phyloP scores from a whole-genome alignment of 169 alveolate genomes.

The Eimeria sp. region DNA sequence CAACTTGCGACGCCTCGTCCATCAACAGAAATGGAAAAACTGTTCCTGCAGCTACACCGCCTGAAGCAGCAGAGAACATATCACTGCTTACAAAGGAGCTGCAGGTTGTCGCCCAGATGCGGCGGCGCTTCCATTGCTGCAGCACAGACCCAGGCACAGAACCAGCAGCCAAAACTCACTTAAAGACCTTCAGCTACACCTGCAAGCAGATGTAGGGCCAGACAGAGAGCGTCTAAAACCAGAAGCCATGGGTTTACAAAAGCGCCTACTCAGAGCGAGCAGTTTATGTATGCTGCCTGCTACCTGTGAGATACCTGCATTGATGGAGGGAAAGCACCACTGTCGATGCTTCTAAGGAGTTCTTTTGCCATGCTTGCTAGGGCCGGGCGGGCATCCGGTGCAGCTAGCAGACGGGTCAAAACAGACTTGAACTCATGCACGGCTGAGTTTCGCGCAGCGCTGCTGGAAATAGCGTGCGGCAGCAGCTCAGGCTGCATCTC shows the following conservation, averaged over 20 bases:
- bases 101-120: constrained; percentile 82
- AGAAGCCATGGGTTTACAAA: neutral
- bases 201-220: neutral
- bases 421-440: constrained; percentile 31
- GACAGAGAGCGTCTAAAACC: neutral
- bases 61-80: constrained; percentile 14
- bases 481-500: constrained; percentile 79
- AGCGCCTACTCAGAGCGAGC: neutral
- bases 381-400: neutral
- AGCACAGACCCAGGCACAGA: neutral
- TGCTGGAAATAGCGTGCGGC: constrained; percentile 79
- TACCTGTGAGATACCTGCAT: constrained; percentile 56
- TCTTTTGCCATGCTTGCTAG: constrained; percentile 20
- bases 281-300: no score
- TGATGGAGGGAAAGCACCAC: constrained; percentile 74
- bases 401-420: neutral
- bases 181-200: neutral
- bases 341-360: constrained; percentile 29
- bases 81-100: constrained; percentile 67
- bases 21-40: constrained; percentile 64
- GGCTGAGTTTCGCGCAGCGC: constrained; percentile 53
- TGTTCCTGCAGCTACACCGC: neutral
- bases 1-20: constrained; percentile 82
- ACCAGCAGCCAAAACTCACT: neutral
- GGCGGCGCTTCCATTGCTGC: constrained; percentile 83